These are phyloP conservation scores for Scutellaria baicalensis DNA, from an alignment of 257 asterid species.

Conservation along the genomic window DNA sequence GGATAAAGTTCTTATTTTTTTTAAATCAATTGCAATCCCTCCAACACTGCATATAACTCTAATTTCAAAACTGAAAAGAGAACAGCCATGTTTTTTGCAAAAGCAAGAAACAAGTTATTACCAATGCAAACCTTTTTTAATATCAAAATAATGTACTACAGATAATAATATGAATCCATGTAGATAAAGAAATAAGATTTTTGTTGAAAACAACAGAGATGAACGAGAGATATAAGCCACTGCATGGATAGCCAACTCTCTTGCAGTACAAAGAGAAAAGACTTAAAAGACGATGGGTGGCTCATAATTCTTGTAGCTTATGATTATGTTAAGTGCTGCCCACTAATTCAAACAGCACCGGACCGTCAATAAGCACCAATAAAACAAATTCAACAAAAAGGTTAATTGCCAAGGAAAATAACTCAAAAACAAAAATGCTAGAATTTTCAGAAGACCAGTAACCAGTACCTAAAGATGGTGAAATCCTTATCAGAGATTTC, in stretches of 20 bases:
- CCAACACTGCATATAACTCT: too few species aligned
- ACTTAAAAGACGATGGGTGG: neutral
- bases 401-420: neutral
- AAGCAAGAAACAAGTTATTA: too few species aligned
- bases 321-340: neutral
- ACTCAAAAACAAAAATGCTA: neutral
- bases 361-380: slow-evolving; percentile 1
- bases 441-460: neutral
- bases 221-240: neutral
- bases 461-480: neutral
- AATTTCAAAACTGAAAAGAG: too few species aligned
- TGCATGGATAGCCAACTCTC: neutral
- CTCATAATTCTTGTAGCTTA: neutral
- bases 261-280: neutral
- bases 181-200: neutral
- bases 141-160: neutral
- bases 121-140: too few species aligned
- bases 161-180: neutral
- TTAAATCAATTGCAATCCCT: too few species aligned
- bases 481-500: neutral
- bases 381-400: neutral
- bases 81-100: too few species aligned
- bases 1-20: too few species aligned
- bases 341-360: neutral
- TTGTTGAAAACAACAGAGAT: neutral